Base-by-base conservation (phyloP, 768 basidiomycete genomes). In the Epithele typhae region DNA sequence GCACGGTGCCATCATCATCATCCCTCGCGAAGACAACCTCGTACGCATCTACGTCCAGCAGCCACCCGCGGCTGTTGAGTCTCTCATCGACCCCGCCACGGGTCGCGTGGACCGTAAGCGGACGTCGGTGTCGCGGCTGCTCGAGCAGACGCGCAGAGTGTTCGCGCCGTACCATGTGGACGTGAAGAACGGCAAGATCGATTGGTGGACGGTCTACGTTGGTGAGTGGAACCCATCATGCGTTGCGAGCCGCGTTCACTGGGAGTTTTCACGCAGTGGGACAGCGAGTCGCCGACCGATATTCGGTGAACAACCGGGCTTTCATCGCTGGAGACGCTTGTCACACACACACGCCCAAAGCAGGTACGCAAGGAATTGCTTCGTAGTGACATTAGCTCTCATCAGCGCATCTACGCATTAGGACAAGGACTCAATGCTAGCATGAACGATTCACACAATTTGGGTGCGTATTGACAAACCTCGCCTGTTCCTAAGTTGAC, bases 241-340 rank as follows among this genome's bases (percentile, higher is more conserved):
- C 14, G 27, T 30, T 30, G 27, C 27, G 27, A 30, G 14, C n/a
- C n/a, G 27, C 8, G 27, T 7, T 30, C 27, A 30, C 27, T 30
- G n/a, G n/a, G n/a, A n/a, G n/a, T n/a, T 14, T 30, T 30, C 14
- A 7, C 27, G 14, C 27, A 77, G 78, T 80, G 38, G 77, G 77
- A 2, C 78, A 81, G 55, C 70, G 79, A 3, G 73, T 81, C 6
- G 77, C 78, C 14, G 68, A 74, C 24, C 64, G 63, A 15, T 81
- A 72, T 59, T 71, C 73, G 2, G 55, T 68, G 1, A 50, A 69
- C 33, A 60, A 78, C 23, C 73, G 79, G 5, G 65, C 78, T 1
- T 77, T 80, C 53, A 79, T 81, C 38, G 79, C 74, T 0, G 78
- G 79, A 12, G 77, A 77, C 50, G 77, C 77, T 3, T 79, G 73